phyloP scores from a whole-genome alignment of 805 yeast species.

The Starmera caribaea region DNA sequence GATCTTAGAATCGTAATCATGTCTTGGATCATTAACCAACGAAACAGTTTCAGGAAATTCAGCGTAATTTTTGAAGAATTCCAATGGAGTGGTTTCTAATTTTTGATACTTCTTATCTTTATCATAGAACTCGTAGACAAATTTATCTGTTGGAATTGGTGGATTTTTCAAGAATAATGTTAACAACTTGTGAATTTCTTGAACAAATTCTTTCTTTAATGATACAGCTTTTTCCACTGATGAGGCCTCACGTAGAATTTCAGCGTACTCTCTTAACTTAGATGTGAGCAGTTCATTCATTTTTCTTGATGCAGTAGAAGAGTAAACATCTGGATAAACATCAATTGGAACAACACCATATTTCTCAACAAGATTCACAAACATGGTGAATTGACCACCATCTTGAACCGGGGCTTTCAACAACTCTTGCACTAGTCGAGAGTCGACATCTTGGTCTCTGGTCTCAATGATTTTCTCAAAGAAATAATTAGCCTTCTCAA shows the following conservation, averaged over 20 bases:
- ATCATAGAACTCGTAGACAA: slow-evolving; percentile 68
- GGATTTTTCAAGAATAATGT: slow-evolving; percentile 70
- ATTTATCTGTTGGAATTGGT: slow-evolving; percentile 58
- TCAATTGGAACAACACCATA: slow-evolving; percentile 76
- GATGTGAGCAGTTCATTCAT: slow-evolving; percentile 58
- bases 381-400: slow-evolving; percentile 88
- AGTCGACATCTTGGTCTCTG: slow-evolving; percentile 52
- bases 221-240: slow-evolving; percentile 13
- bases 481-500: slow-evolving; percentile 77
- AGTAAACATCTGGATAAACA: slow-evolving; percentile 59
- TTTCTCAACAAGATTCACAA: slow-evolving; percentile 64
- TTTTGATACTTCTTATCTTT: slow-evolving; percentile 49
- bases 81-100: slow-evolving; percentile 49
- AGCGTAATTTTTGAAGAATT: slow-evolving; percentile 51
- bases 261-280: slow-evolving; percentile 72
- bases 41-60: slow-evolving; percentile 49
- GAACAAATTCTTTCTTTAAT: slow-evolving; percentile 39
- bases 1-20: slow-evolving; percentile 51
- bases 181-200: slow-evolving; percentile 55
- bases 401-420: slow-evolving; percentile 61
- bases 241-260: slow-evolving; percentile 39
- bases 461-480: slow-evolving; percentile 70
- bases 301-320: slow-evolving; percentile 36
- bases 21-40: slow-evolving; percentile 75
- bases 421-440: slow-evolving; percentile 60